Base-by-base conservation (phyloP, 2,329 filamentous ascomycete genomes). In the Ampelomyces quisqualis region DNA sequence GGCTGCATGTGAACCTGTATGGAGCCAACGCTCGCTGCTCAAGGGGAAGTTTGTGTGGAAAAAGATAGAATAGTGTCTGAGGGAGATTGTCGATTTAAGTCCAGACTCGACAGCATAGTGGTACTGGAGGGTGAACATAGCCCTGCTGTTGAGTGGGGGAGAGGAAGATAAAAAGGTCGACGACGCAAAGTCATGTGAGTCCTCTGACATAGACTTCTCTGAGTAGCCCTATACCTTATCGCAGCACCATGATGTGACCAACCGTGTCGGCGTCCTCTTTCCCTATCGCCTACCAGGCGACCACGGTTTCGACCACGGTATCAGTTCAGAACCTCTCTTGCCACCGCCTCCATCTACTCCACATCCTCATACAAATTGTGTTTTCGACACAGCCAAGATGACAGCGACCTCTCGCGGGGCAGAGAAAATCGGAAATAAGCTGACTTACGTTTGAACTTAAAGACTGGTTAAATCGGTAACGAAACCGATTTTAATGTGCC, bases 71-170 rank as follows among this genome's bases (percentile, higher is more conserved):
- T 17, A 37, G 2, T 21, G 24, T 13, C 33, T 34, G 19, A 17
- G 6, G 15, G 19, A 15, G 7, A 28, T 42, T 10, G 17, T 19
- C 21, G 30, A 18, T 13, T 31, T 33, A 28, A 34, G 28, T 4
- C 14, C 9, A 11, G 34, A 42, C 14, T 23, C 33, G 7, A 18
- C 34, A 6, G 27, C 37, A 3, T 28, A 38, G 19, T 38, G 40
- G 34, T 38, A 23, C 14, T 38, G 40, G 34, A n/a, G 34, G 23
- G 29, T 34, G 34, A 43, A 43, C 19, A 33, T 20, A 13, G 24
- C 15, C 18, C 13, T 31, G 14, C 18, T 38, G 23, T 17, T 21
- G 23, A 17, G 15, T 29, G 19, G 37, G 15, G 33, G 26, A 6
- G 38, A 22, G 38, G 22, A 38, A 15, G 24, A 4, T 8, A 22